A percentile compares a stretch with the other conserved stretches of the same genome.
phyloP scores from a whole-genome alignment of 345 rosid genomes.

The Xanthoceras sorbifolium region DNA sequence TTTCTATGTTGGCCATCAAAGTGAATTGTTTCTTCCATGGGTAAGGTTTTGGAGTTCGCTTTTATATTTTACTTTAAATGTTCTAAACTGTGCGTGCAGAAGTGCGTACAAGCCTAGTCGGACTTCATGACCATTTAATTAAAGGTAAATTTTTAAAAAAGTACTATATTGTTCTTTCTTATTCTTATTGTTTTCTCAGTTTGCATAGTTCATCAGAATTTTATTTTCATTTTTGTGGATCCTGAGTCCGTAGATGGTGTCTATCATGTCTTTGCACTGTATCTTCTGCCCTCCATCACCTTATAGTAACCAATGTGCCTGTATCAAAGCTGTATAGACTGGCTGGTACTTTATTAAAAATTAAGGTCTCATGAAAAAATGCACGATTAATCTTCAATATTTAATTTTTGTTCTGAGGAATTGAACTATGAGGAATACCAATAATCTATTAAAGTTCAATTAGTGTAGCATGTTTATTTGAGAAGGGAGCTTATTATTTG shows the following conservation, averaged over 20 bases:
- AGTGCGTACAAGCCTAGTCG: constrained; percentile 55
- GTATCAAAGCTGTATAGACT: not conserved
- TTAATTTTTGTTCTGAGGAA: not conserved
- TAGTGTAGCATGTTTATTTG: not conserved
- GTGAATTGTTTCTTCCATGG: not conserved
- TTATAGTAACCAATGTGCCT: not conserved
- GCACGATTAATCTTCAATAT: too few species aligned
- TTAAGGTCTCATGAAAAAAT: not conserved
- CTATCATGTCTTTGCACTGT: not conserved
- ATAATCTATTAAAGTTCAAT: not conserved
- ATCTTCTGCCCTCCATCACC: not conserved
- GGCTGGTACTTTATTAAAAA: not conserved
- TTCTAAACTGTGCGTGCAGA: constrained; percentile 32
- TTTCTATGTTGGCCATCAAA: not conserved
- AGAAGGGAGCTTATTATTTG: not conserved
- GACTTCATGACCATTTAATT: constrained; percentile 53
- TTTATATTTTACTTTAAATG: not conserved
- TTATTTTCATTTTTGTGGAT: not conserved
- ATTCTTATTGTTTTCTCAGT: not conserved
- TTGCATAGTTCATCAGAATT: not conserved
- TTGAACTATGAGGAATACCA: not conserved
- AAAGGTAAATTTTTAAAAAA: constrained; percentile 45
- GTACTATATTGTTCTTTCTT: not conserved
- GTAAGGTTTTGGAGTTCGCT: not conserved
- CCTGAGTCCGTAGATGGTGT: not conserved